Conservation (phyloP, 1,284 basidiomycete species). For the Ceratobasidium sp. region DNA sequence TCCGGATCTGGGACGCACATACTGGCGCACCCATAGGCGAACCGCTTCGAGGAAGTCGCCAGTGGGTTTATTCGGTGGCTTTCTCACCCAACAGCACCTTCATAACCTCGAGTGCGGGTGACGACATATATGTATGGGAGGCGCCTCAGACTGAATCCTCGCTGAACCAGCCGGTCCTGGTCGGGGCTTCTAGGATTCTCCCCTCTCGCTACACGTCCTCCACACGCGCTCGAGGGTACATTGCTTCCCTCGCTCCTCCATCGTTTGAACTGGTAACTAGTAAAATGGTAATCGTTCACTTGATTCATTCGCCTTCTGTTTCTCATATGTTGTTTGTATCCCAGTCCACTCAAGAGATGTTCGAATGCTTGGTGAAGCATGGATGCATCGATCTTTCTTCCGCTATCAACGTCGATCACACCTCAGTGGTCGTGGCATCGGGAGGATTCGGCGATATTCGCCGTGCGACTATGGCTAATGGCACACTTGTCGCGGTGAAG, state of each 20-base stretch:
- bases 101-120: background rate
- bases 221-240: no score
- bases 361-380: slow-evolving; percentile 1
- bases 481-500: slow-evolving; percentile 19
- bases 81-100: slow-evolving; percentile 11
- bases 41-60: background rate
- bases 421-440: background rate
- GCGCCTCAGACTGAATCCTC: no score
- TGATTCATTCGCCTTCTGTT: no score
- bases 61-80: background rate
- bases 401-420: background rate
- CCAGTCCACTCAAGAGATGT: slow-evolving; percentile 23
- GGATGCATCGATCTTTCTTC: slow-evolving; percentile 15
- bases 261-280: no score
- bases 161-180: no score
- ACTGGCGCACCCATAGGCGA: background rate
- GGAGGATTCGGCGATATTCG: slow-evolving; percentile 23
- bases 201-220: no score
- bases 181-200: no score
- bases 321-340: no score
- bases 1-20: background rate
- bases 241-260: no score
- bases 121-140: background rate
- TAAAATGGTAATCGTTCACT: no score
- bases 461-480: slow-evolving; percentile 3